Base-by-base conservation (phyloP, 2,329 filamentous ascomycete species). In the Fusarium sp. region DNA sequence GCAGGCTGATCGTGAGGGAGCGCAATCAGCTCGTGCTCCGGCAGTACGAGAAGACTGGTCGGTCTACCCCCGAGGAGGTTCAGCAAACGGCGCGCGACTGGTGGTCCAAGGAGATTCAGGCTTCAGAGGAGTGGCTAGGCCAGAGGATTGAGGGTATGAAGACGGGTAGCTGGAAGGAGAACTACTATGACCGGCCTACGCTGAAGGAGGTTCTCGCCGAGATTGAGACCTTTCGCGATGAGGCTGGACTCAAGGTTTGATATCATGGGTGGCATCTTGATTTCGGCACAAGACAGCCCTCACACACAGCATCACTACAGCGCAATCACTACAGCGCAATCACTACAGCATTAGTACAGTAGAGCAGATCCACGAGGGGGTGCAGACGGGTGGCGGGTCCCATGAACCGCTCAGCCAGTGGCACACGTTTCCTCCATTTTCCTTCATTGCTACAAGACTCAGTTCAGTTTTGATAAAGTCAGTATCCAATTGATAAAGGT, bases 101-200 rank as follows among this genome's bases (percentile, higher is more conserved):
- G 84, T 90, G 88, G 88, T 74, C 71, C 14, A 77, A 72, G 32
- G 88, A 90, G 78, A 81, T 90, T 57, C 78, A 82, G 30, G 83
- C 80, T 35, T 86, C 88, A 0, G 86, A 88, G 77, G 76, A 80
- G 9, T 90, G 87, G 79, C 77, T 90, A 47, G 75, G 79, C 27
- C 74, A 81, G 61, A 83, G 88, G 65, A 78, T 83, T 4, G 79
- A 81, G 37, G 81, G 80, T 17, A 80, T 82, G 71, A 82, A 81
- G 68, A 75, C 68, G 7, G 87, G 87, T 3, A 76, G 79, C 52
- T 89, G 87, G 87, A 82, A 85, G 22, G 85, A 85, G 56, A 90
- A 90, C 70, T 85, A 85, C 70, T 90, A 86, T 71, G 78, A 82
- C 32, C 82, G 88, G 8, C 88, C 88, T 2, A 86, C 74, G 10